Evolutionary conservation across 352 stramenopile genomes (phyloP), one percentile per base, ranked within the genome.

Genomic region (Blastocystis sp.): DNA sequence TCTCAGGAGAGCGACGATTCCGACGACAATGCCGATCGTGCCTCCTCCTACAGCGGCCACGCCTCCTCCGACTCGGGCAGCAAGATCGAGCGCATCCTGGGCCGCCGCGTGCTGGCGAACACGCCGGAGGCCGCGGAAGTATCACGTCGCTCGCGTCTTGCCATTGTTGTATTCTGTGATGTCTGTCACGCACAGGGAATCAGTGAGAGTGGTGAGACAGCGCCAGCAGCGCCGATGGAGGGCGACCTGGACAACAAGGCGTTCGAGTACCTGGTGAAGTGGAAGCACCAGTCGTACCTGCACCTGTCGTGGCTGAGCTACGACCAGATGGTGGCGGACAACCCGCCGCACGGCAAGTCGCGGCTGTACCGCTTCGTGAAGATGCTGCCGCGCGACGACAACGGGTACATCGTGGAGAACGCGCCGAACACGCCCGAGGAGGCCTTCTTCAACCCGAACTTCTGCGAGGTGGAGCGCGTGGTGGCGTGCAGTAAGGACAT

Each of bases 241-340:
- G 66, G 38, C n/a, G 56, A 84, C 66, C 34, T 79, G 2, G 60
- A 88, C 53, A 76, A 76, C 48, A 60, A 4, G 11, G 78, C 67
- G 10, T 88, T 88, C 66, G 78, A 97, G 89, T 99, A 98, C 80
- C 89, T 99, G 41, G 95, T 99, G 79, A 99, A 99, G 92, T 99
- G 97, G 97, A 94, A 96, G 76, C 93, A 97, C 43, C 91, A 96
- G 79, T 97, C 93, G 34, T 98, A 98, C 89, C 90, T 99, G 45
- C 97, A 99, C 91, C 92, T 97, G 74, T 97, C 92, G 28, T 99
- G 97, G 96, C 40, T 88, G 23, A 60, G 11, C 11, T 88, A 65
- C 43, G 78, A 88, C 19, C 19, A 28, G 34, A 28, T 88, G 7
- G 21, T 79, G 21, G 59, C 64, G n/a, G 78, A 88, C 28, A 88